These are phyloP conservation scores for Cladosporium halotolerans DNA, from an alignment of 2,329 filamentous ascomycete species.

Conservation along the genomic window DNA sequence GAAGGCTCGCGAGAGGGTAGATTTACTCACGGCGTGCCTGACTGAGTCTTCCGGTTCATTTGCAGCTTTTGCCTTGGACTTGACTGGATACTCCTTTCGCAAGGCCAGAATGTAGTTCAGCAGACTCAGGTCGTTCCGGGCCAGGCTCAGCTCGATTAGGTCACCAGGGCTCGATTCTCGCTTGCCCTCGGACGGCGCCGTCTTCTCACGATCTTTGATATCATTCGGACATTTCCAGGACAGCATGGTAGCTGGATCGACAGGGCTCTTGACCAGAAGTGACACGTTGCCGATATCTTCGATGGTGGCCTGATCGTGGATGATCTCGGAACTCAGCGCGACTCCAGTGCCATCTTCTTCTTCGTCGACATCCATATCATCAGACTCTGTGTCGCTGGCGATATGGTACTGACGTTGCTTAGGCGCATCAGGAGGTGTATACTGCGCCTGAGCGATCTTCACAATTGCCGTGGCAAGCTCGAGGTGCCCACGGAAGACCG, in stretches of 20 bases:
- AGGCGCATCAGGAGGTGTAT: slow-evolving; percentile 39
- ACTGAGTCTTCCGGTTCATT: too few relatives aligned
- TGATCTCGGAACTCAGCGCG: slow-evolving; percentile 41
- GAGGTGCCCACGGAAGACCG: slow-evolving; percentile 59
- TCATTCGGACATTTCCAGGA: slow-evolving; percentile 23
- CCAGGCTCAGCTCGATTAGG: slow-evolving; percentile 30
- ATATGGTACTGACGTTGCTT: slow-evolving; percentile 16
- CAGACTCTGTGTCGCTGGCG: slow-evolving; percentile 31
- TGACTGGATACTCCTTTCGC: slow-evolving; percentile 40
- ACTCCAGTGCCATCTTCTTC: slow-evolving; percentile 30
- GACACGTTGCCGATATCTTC: slow-evolving; percentile 67
- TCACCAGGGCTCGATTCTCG: slow-evolving; percentile 8
- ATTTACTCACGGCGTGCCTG: background rate
- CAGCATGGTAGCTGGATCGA: slow-evolving; percentile 52
- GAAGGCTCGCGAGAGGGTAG: slow-evolving; percentile 38
- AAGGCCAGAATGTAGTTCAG: slow-evolving; percentile 55
- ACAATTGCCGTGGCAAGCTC: slow-evolving; percentile 60
- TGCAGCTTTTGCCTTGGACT: background rate
- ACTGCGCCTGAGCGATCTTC: slow-evolving; percentile 65
- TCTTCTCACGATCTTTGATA: too few relatives aligned
- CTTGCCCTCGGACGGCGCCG: background rate
- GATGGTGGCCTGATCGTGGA: slow-evolving; percentile 66
- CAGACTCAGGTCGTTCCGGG: slow-evolving; percentile 47
- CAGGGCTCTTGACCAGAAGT: slow-evolving; percentile 60
- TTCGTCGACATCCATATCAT: slow-evolving; percentile 29